These are phyloP conservation scores for Mucor lusitanicus DNA, from an alignment of 371 early-diverging fungal genomes.

Conservation along the genomic window DNA sequence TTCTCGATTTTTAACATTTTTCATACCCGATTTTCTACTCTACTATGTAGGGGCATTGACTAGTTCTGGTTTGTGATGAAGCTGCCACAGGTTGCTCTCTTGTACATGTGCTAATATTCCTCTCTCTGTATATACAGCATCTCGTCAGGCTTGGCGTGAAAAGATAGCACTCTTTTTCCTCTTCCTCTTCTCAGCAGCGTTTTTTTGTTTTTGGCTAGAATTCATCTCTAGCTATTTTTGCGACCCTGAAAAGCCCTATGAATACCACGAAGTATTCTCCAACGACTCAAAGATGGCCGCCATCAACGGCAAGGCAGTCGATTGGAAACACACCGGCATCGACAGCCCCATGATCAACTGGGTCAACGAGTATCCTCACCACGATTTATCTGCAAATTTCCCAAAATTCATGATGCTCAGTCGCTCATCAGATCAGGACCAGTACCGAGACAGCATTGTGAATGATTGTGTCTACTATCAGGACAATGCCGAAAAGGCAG, in stretches of 20 bases:
- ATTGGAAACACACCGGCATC: conserved; percentile 23
- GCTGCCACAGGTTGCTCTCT: too few species aligned
- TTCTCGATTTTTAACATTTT: conserved; percentile 29
- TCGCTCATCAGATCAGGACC: conserved; percentile 14
- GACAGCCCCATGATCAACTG: conserved; percentile 20
- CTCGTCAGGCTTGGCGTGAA: conserved; percentile 51
- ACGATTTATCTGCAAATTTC: conserved; percentile 49
- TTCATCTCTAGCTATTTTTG: conserved; percentile 46
- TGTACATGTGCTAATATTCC: too few species aligned
- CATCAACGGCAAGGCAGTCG: conserved; percentile 46
- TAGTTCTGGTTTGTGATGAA: conserved; percentile 26
- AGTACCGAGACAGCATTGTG: conserved; percentile 25
- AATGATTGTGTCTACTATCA: conserved; percentile 35
- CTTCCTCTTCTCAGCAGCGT: conserved; percentile 26
- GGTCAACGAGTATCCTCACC: conserved; percentile 36
- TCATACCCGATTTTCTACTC: conserved; percentile 30
- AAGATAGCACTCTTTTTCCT: conserved; percentile 42
- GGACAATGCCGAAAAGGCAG: conserved; percentile 28
- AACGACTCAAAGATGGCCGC: conserved; percentile 33
- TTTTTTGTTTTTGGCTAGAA: conserved; percentile 49
- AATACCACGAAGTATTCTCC: conserved; percentile 27
- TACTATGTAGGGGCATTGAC: conserved; percentile 32
- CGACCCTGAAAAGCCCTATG: conserved; percentile 33
- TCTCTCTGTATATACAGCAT: conserved; percentile 21
- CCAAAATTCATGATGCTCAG: conserved; percentile 40